Percentiles rank a stretch among this genome's conserved stretches.
phyloP scores from a whole-genome alignment of 148 eudicot genomes.

The Cornus controversa region DNA sequence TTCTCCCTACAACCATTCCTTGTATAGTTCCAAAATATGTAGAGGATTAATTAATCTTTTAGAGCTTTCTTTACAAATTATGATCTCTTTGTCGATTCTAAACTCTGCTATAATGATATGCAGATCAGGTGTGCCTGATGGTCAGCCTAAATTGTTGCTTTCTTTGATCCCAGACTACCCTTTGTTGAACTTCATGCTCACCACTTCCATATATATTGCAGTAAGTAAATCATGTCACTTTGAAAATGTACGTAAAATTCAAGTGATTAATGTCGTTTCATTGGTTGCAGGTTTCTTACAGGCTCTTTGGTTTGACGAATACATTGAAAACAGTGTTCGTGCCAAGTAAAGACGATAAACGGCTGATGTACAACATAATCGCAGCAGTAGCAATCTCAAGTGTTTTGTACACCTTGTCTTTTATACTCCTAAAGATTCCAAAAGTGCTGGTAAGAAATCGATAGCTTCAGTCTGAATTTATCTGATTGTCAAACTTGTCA shows the following conservation, averaged over 20 bases:
- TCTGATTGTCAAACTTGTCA: background rate
- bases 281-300: slow-evolving; percentile 68
- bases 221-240: slow-evolving; percentile 40
- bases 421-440: slow-evolving; percentile 56
- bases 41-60: no score
- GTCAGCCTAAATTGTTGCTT: slow-evolving; percentile 81
- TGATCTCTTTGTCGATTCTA: background rate
- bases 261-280: slow-evolving; percentile 4
- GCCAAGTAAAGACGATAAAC: slow-evolving; percentile 73
- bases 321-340: slow-evolving; percentile 68
- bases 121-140: slow-evolving; percentile 91
- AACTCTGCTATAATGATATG: slow-evolving; percentile 10
- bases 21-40: background rate
- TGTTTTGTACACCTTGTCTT: slow-evolving; percentile 57
- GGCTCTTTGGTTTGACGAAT: slow-evolving; percentile 83
- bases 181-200: slow-evolving; percentile 86
- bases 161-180: slow-evolving; percentile 84
- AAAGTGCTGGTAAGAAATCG: slow-evolving; percentile 52
- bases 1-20: background rate
- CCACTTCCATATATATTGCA: slow-evolving; percentile 69
- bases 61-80: no score
- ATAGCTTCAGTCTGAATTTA: slow-evolving; percentile 3
- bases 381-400: slow-evolving; percentile 49
- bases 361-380: slow-evolving; percentile 55
- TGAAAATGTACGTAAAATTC: background rate